Evolutionary conservation across 441 rosid species (phyloP), one percentile per base, ranked within the genome.

Genomic region (Bruguiera hainesii): DNA sequence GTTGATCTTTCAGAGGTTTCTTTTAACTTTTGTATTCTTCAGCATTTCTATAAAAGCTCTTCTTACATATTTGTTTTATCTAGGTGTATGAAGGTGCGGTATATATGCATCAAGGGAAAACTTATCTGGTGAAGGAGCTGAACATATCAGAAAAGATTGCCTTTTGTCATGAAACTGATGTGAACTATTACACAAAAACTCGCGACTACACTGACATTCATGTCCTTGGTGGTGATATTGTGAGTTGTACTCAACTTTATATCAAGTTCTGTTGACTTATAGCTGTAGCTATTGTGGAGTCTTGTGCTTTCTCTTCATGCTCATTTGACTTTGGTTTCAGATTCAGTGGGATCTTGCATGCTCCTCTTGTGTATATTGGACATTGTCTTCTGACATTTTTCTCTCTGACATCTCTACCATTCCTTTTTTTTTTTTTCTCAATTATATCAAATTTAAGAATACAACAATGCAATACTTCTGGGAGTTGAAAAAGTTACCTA

Each of bases 61-160:
- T 51, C 48, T 37, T 19, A 26, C 37, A 23, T 33, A 28, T 33
- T 68, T 26, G 35, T 53, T 71, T 52, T 52, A 11, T 68, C 60
- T 68, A 89, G 94, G 89, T 94, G 11, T 82, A 91, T 67, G 96
- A 89, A 48, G 97, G 98, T 61, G 97, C 99, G 55, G 80, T 90
- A 63, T 94, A 91, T 74, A 73, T 94, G 96, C 82, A 89, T 76
- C 97, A 89, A 77, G 99, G 98, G 52, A 79, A 85, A 77, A 89
- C 89, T 37, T 91, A 89, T 85, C 87, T 94, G 75, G 91, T 91
- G 66, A 86, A 79, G 79, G 80, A 80, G 61, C 74, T 94, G 78
- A 81, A 83, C 73, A 35, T 79, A 65, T 81, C 89, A 60, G 81
- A 80, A 71, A 94, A 86, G 79, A 75, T 81, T 74, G 99, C 98